Percentiles rank a stretch among this genome's conserved stretches.
phyloP scores from a whole-genome alignment of 306 rosid species.

The Sechiopsis laciniata region DNA sequence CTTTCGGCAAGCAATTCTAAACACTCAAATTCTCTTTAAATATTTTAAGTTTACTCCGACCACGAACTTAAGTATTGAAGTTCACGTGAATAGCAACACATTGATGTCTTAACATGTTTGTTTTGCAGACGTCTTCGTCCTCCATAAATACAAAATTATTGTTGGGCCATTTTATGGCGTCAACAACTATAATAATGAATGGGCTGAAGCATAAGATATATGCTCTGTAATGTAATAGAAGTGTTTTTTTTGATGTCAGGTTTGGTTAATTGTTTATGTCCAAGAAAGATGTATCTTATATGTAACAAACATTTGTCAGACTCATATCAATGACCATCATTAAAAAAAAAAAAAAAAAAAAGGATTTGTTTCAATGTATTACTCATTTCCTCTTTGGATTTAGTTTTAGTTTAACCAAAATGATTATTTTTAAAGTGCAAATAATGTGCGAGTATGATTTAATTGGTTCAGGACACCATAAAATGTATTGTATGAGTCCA shows the following conservation, averaged over 20 bases:
- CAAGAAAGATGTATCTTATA: not conserved
- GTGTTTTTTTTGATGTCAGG: not conserved
- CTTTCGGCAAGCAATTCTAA: too few species aligned
- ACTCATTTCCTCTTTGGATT: not conserved
- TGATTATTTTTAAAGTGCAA: not conserved
- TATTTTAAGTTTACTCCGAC: too few species aligned
- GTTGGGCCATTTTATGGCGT: not conserved
- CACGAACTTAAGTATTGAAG: too few species aligned
- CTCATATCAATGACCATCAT: not conserved
- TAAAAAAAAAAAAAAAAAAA: not conserved
- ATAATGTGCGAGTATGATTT: not conserved
- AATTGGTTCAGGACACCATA: not conserved
- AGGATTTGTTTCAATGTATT: not conserved
- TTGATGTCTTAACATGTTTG: too few species aligned
- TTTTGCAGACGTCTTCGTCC: too few species aligned
- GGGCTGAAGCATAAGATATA: not conserved
- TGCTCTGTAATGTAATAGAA: not conserved
- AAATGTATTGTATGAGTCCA: not conserved
- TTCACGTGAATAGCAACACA: too few species aligned
- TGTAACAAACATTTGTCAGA: not conserved
- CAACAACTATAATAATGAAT: not conserved
- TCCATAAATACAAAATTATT: too few species aligned
- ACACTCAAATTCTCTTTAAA: too few species aligned
- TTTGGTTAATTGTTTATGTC: not conserved
- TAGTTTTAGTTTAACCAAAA: constrained; percentile 5